A percentile compares a stretch with the other conserved stretches of the same genome.
These are phyloP conservation scores for Oryza rufipogon DNA, from an alignment of 176 grass and related monocot genomes.

Conservation along the genomic window DNA sequence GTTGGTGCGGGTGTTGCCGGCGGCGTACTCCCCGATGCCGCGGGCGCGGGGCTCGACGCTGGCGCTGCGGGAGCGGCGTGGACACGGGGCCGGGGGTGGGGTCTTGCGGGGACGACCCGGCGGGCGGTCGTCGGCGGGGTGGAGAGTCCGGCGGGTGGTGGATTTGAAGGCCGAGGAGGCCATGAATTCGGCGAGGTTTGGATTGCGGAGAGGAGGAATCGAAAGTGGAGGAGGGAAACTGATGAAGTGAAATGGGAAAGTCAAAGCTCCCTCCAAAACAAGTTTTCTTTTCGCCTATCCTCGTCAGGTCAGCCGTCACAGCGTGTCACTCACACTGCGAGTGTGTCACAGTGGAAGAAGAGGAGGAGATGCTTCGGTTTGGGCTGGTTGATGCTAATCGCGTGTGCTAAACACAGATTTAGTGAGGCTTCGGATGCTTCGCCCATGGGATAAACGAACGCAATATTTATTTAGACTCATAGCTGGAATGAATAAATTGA, in stretches of 20 bases:
- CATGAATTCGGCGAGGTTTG: constrained; percentile 6
- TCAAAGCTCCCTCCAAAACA: neutral
- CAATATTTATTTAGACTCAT: no score
- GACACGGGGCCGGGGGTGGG: constrained; percentile 20
- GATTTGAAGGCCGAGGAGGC: constrained; percentile 51
- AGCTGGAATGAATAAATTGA: no score
- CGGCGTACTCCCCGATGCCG: constrained; percentile 12
- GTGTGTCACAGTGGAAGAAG: no score
- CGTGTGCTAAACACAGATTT: no score
- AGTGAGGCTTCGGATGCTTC: no score
- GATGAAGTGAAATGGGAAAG: neutral
- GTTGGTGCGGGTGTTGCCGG: constrained; percentile 46
- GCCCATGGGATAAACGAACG: no score
- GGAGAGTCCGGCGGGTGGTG: constrained; percentile 37
- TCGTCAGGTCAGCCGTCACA: no score
- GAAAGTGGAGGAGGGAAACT: neutral
- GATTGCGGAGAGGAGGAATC: neutral
- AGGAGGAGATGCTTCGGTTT: constrained; percentile 34
- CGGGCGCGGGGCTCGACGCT: constrained; percentile 30
- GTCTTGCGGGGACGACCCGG: neutral
- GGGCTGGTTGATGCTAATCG: constrained; percentile 13
- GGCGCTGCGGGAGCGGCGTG: constrained; percentile 48
- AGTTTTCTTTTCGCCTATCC: neutral
- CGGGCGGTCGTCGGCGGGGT: constrained; percentile 5
- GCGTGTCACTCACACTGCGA: no score